Base-by-base conservation (phyloP, 192 early-diverging fungal species). In the Backusella tarrabulga region DNA sequence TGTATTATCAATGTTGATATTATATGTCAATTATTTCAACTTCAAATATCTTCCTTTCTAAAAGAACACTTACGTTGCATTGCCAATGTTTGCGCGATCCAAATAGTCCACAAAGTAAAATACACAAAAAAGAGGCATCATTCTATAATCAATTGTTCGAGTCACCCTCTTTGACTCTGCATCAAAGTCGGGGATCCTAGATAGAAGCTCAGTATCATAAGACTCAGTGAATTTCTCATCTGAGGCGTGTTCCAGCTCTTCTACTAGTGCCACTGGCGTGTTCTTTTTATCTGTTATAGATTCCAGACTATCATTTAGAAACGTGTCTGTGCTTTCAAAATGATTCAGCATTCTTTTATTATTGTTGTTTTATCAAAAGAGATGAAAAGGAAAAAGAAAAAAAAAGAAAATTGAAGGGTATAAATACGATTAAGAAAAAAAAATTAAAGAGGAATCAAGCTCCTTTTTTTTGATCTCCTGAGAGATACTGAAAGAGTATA, bases 1-100 rank as follows among this genome's bases (percentile, higher is more conserved):
- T 81, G 60, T 46, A 41, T 29, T 34, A 69, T 3, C 46, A 26
- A 38, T 38, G 41, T 70, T 44, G 11, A 72, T 14, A 40, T 44
- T 34, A 9, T 17, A 71, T 41, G 41, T 38, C 29, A 63, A 46
- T 5, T 34, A 41, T 11, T 6, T 32, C n/a, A 44, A 41, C 14
- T 44, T 44, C 42, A 29, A 85, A 83, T 44, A 80, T 11, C 11
- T 38, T 38, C 8, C 38, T 38, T 40, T 40, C 38, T 38, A 34
- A 76, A 76, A 75, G 0, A 81, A 82, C 23, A 88, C 86, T 29
- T 90, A 79, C 67, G 87, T 83, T 32, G 92, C 92, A 73, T 93
- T 93, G 26, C 91, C 90, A 42, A 93, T 93, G 73, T 93, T 93
- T 23, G 89, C 90, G 4, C 92, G 86, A 71, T 93, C 92, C 19